A percentile compares a stretch with the other conserved stretches of the same genome.
Conservation (phyloP, 2,329 filamentous ascomycete genomes). For the Byssochlamys sp. region DNA sequence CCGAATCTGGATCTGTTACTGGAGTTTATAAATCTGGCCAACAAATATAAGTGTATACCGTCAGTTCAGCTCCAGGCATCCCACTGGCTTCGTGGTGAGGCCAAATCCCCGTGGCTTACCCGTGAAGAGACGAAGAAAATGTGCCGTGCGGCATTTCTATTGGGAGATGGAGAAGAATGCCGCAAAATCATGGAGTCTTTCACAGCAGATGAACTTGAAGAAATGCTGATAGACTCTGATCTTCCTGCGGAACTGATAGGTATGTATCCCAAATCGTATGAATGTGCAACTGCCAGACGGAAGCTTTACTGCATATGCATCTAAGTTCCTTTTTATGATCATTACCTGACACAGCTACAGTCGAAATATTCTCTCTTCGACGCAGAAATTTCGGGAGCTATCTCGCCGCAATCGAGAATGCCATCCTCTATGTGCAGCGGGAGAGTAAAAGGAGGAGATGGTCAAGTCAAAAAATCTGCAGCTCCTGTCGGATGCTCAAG, state of each 20-base stretch:
- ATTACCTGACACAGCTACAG: not conserved
- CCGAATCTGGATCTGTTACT: not conserved
- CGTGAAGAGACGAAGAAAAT: not conserved
- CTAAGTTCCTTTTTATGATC: not conserved
- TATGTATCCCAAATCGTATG: not conserved
- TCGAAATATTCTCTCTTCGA: not conserved
- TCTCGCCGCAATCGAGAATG: not conserved
- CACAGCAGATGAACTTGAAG: not conserved
- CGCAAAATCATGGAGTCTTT: not conserved
- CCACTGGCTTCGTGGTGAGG: not conserved
- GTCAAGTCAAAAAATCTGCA: not conserved
- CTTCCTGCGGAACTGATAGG: not conserved
- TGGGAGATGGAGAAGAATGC: not conserved
- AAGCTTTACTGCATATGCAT: not conserved
- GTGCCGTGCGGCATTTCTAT: not conserved
- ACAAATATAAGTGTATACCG: not conserved
- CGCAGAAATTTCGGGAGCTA: not conserved
- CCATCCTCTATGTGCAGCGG: not conserved
- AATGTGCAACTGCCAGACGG: not conserved
- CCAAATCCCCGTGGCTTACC: not conserved
- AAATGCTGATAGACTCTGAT: not conserved
- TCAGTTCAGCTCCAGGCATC: not conserved
- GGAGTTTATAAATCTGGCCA: not conserved
- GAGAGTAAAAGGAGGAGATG: not conserved
- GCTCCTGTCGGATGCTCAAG: not conserved